These are phyloP conservation scores for Phialophora verrucosa DNA, from an alignment of 2,329 filamentous ascomycete species.

Conservation along the genomic window DNA sequence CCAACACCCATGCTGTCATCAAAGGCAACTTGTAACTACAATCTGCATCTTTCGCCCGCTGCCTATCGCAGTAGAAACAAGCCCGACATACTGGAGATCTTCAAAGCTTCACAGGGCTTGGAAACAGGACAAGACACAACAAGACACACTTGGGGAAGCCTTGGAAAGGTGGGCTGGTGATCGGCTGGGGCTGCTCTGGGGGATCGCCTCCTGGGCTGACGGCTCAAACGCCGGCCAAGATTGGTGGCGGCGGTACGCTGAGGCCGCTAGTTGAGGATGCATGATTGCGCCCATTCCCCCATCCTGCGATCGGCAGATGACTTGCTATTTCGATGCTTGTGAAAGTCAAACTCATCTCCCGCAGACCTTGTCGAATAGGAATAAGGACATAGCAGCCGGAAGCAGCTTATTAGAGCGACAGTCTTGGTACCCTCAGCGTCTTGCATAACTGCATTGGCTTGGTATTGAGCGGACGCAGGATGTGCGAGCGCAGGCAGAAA, in stretches of 20 bases:
- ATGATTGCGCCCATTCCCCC: not conserved
- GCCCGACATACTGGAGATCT: not conserved
- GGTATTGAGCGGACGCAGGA: not conserved
- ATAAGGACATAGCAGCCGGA: not conserved
- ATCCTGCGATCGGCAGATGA: constrained; percentile 24
- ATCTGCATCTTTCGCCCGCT: not conserved
- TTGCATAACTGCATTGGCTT: not conserved
- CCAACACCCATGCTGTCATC: not conserved
- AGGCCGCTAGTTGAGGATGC: not conserved
- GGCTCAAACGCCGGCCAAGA: constrained; percentile 22
- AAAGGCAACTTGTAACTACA: not conserved
- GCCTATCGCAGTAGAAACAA: not conserved
- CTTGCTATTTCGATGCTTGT: constrained; percentile 2
- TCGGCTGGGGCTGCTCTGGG: constrained; percentile 12
- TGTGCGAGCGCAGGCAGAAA: not conserved
- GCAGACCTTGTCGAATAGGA: not conserved
- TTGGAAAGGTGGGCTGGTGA: constrained; percentile 13
- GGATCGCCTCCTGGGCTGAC: constrained; percentile 18
- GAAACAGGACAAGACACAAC: constrained; percentile 5
- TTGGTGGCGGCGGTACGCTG: constrained; percentile 14
- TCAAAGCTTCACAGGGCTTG: constrained; percentile 18
- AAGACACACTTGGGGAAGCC: constrained; percentile 6
- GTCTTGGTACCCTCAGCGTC: not conserved
- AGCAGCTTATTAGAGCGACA: not conserved
- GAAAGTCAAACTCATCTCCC: constrained; percentile 17